A percentile compares a stretch with the other conserved stretches of the same genome.
Evolutionary conservation across 352 stramenopile genomes (phyloP).

Genomic region (Globisporangium uncinulatum): DNA sequence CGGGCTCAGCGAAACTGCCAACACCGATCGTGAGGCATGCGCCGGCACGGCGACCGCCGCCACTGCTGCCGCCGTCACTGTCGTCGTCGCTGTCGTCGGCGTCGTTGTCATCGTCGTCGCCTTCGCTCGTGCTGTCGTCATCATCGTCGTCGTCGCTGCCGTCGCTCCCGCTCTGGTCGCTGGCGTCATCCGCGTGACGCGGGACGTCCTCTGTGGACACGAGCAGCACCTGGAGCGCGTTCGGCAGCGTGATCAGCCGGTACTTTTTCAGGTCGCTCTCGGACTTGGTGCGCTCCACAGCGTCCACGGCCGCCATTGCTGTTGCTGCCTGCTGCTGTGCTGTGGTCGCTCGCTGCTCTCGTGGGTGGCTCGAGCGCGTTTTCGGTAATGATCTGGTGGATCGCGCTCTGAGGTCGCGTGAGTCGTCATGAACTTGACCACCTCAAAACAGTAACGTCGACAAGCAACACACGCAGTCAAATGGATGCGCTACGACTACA

Average conservation of each 20-base stretch:
- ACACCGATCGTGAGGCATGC: slow-evolving; percentile 67
- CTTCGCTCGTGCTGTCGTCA: slow-evolving; percentile 16
- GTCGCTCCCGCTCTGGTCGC: slow-evolving; percentile 13
- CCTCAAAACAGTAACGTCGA: too few species aligned
- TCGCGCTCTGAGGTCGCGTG: too few species aligned
- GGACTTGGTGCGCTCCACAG: slow-evolving; percentile 64
- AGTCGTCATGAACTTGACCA: too few species aligned
- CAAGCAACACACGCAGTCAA: too few species aligned
- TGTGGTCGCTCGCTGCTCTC: slow-evolving; percentile 5
- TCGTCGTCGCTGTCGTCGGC: slow-evolving; percentile 14
- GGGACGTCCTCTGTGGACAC: slow-evolving; percentile 54
- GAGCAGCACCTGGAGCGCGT: slow-evolving; percentile 72
- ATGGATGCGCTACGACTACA: too few species aligned
- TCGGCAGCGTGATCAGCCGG: slow-evolving; percentile 68
- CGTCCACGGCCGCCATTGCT: slow-evolving; percentile 13
- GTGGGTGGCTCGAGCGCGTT: slow-evolving; percentile 1
- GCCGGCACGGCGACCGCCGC: slow-evolving; percentile 33
- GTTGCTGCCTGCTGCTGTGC: not conserved
- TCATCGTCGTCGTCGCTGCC: slow-evolving; percentile 23
- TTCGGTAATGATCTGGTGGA: not conserved
- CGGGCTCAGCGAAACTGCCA: slow-evolving; percentile 68
- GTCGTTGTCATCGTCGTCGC: slow-evolving; percentile 19
- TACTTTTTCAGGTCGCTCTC: slow-evolving; percentile 85
- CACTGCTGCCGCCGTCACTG: slow-evolving; percentile 15
- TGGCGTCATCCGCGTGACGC: slow-evolving; percentile 16